These are phyloP conservation scores for Tricholoma terreum DNA, from an alignment of 768 basidiomycete genomes.

Conservation along the genomic window DNA sequence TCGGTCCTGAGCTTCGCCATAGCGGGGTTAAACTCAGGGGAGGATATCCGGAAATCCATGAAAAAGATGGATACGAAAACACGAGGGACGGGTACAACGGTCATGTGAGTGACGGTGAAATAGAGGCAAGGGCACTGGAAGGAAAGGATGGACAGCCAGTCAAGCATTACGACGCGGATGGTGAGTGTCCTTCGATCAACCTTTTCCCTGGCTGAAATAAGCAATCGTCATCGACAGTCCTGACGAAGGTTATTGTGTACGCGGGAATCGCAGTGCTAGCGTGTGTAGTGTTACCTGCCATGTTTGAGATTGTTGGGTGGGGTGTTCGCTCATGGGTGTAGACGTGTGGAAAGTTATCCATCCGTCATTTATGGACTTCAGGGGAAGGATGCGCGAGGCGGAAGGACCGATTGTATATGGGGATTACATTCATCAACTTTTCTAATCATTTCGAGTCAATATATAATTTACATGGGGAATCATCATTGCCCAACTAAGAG, in stretches of 20 bases:
- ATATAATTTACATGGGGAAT: no score
- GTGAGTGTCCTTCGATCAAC: constrained; percentile 38
- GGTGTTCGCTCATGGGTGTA: constrained; percentile 45
- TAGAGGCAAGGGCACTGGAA: constrained; percentile 21
- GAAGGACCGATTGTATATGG: no score
- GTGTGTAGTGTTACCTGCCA: constrained; percentile 56
- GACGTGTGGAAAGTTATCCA: background rate
- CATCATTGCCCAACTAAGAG: no score
- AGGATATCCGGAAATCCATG: constrained; percentile 9
- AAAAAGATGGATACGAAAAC: constrained; percentile 14
- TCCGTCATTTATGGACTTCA: no score
- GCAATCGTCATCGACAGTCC: constrained; percentile 43
- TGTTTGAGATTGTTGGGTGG: constrained; percentile 70
- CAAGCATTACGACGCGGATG: constrained; percentile 85
- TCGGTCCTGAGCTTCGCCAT: constrained; percentile 26
- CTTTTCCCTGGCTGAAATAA: background rate
- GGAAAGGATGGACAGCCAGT: constrained; percentile 34
- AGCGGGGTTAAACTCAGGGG: constrained; percentile 65
- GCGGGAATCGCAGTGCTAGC: constrained; percentile 78
- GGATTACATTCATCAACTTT: no score
- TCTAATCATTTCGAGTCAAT: no score
- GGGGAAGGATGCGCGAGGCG: no score
- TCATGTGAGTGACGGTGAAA: constrained; percentile 5
- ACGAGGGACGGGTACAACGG: constrained; percentile 16
- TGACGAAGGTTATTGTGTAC: constrained; percentile 91